These are phyloP conservation scores for Yamadazyma diddensiae DNA, from an alignment of 1,139 yeast genomes.

Conservation along the genomic window DNA sequence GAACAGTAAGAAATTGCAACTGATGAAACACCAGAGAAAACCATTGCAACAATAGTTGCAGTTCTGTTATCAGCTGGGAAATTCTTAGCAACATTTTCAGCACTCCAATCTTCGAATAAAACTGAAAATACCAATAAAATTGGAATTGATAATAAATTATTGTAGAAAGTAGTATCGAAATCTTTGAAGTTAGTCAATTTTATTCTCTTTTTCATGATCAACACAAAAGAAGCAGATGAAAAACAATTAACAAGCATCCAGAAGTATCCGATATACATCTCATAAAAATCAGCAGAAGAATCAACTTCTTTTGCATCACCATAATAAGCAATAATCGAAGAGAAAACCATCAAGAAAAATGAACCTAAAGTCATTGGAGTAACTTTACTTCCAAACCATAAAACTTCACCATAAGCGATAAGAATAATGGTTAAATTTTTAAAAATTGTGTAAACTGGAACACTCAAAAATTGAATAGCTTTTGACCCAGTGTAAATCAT, in stretches of 20 bases:
- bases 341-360: slow-evolving; percentile 84
- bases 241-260: slow-evolving; percentile 97
- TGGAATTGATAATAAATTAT: slow-evolving; percentile 90
- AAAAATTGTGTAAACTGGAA: slow-evolving; percentile 96
- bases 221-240: slow-evolving; percentile 89
- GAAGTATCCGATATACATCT: slow-evolving; percentile 78
- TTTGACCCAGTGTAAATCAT: slow-evolving; percentile 97
- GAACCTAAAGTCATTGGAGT: slow-evolving; percentile 88
- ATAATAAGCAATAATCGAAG: slow-evolving; percentile 90
- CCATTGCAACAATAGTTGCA: slow-evolving; percentile 74
- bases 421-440: slow-evolving; percentile 94
- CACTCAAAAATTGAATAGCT: slow-evolving; percentile 85
- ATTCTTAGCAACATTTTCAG: slow-evolving; percentile 68
- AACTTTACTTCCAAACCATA: slow-evolving; percentile 95
- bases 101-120: slow-evolving; percentile 88
- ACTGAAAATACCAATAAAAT: slow-evolving; percentile 74
- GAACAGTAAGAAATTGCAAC: slow-evolving; percentile 98
- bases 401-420: slow-evolving; percentile 96
- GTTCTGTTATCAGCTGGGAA: slow-evolving; percentile 72
- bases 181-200: slow-evolving; percentile 96
- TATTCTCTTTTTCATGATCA: slow-evolving; percentile 95
- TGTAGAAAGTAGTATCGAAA: slow-evolving; percentile 97
- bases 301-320: slow-evolving; percentile 61
- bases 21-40: slow-evolving; percentile 88
- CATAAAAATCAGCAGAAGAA: slow-evolving; percentile 25